phyloP scores from a whole-genome alignment of 768 basidiomycete species.

The Tulasnella calospora region DNA sequence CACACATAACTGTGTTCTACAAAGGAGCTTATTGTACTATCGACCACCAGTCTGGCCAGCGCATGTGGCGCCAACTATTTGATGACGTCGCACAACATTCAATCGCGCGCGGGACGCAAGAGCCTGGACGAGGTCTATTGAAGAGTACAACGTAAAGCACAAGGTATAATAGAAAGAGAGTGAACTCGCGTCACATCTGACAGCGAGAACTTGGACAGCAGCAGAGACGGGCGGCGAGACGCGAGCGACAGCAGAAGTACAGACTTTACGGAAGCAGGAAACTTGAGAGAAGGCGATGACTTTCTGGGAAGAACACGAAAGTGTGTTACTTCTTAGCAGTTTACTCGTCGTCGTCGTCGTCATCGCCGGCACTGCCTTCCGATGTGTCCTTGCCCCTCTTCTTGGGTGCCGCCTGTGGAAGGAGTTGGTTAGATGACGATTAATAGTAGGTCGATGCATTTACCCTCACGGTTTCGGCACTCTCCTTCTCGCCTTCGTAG shows the following conservation, averaged over 20 bases:
- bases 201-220: slow-evolving; percentile 7
- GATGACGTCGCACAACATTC: background rate
- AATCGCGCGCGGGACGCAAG: background rate
- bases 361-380: slow-evolving; percentile 16
- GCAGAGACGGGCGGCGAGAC: slow-evolving; percentile 3
- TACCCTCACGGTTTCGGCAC: background rate
- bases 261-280: background rate
- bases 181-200: background rate
- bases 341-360: slow-evolving; percentile 23
- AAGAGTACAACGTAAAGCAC: slow-evolving; percentile 8
- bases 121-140: slow-evolving; percentile 1
- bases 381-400: slow-evolving; percentile 8
- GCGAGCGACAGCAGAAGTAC: slow-evolving; percentile 4
- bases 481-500: slow-evolving; percentile 21
- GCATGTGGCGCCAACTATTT: too few relatives aligned
- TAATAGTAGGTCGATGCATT: background rate
- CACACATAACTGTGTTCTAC: too few relatives aligned
- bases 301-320: background rate
- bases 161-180: slow-evolving; percentile 4
- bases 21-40: too few relatives aligned
- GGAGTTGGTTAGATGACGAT: background rate
- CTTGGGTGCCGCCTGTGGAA: background rate
- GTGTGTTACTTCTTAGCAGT: background rate
- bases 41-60: too few relatives aligned
- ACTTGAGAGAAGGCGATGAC: background rate